phyloP scores from a whole-genome alignment of 352 stramenopile genomes.

The Pythium folliculosum region DNA sequence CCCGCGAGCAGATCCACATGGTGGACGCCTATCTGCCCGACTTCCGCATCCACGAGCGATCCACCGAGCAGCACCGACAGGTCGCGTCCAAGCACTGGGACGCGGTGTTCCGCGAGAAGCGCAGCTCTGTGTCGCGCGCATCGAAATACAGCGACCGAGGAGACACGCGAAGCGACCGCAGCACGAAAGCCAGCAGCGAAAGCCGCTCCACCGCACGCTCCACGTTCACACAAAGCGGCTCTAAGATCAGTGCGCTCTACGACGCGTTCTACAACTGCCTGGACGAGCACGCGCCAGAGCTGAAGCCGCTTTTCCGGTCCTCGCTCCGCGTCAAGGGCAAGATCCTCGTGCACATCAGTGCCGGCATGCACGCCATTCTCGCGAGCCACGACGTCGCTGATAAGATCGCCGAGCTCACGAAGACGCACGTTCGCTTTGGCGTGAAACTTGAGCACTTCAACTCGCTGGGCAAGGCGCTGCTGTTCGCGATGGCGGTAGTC shows the following conservation, averaged over 20 bases:
- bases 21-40: constrained; percentile 39
- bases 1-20: constrained; percentile 33
- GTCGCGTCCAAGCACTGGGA: constrained; percentile 41
- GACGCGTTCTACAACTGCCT: constrained; percentile 54
- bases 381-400: constrained; percentile 57
- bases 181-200: background rate
- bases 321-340: constrained; percentile 73
- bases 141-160: constrained; percentile 1
- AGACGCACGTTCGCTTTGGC: constrained; percentile 78
- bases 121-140: background rate
- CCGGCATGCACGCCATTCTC: constrained; percentile 47
- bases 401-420: constrained; percentile 65
- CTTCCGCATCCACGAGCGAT: constrained; percentile 44
- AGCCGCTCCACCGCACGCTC: background rate
- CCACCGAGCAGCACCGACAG: constrained; percentile 35
- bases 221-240: constrained; percentile 27
- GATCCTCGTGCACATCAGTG: constrained; percentile 88
- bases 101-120: constrained; percentile 37
- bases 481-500: constrained; percentile 35
- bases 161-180: background rate
- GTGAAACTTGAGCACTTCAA: constrained; percentile 90
- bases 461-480: constrained; percentile 82
- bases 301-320: constrained; percentile 49
- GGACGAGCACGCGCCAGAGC: constrained; percentile 43
- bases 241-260: constrained; percentile 37